These are phyloP conservation scores for Coniella vitis DNA, from an alignment of 2,329 filamentous ascomycete genomes.

Conservation along the genomic window DNA sequence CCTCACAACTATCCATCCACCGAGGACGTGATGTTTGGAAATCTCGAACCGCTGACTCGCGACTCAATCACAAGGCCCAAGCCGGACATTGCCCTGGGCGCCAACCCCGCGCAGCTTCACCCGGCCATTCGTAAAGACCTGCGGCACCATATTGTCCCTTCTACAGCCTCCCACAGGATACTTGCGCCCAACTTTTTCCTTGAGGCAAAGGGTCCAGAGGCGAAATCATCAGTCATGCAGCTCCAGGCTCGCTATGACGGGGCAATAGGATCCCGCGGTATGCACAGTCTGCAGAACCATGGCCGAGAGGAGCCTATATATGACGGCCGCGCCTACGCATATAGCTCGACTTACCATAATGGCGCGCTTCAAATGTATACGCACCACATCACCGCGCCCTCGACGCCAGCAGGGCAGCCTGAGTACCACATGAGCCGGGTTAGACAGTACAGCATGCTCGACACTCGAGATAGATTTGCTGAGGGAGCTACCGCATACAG, in stretches of 20 bases:
- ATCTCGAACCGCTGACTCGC: slow-evolving; percentile 30
- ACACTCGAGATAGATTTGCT: slow-evolving; percentile 24
- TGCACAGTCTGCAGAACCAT: neutral
- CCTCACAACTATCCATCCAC: slow-evolving; percentile 21
- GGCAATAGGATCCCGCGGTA: neutral
- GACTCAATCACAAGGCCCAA: slow-evolving; percentile 22
- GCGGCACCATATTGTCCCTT: slow-evolving; percentile 26
- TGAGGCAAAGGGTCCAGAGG: slow-evolving; percentile 30
- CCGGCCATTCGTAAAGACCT: slow-evolving; percentile 21
- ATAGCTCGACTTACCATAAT: neutral
- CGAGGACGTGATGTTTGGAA: slow-evolving; percentile 26
- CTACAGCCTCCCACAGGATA: slow-evolving; percentile 24
- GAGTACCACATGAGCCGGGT: slow-evolving; percentile 37
- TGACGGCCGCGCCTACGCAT: neutral
- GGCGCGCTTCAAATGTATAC: slow-evolving; percentile 32
- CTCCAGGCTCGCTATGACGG: slow-evolving; percentile 27
- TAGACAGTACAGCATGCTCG: slow-evolving; percentile 22
- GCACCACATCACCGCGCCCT: slow-evolving; percentile 28
- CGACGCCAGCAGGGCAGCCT: slow-evolving; percentile 23
- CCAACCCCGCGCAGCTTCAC: slow-evolving; percentile 15
- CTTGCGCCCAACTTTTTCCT: slow-evolving; percentile 36
- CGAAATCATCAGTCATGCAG: slow-evolving; percentile 23
- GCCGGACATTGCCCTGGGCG: slow-evolving; percentile 28
- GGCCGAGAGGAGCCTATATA: slow-evolving; percentile 9
- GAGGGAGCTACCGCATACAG: slow-evolving; percentile 31